Evolutionary conservation across 1,139 yeast species (phyloP).

Genomic region (Diutina scorzettiae): DNA sequence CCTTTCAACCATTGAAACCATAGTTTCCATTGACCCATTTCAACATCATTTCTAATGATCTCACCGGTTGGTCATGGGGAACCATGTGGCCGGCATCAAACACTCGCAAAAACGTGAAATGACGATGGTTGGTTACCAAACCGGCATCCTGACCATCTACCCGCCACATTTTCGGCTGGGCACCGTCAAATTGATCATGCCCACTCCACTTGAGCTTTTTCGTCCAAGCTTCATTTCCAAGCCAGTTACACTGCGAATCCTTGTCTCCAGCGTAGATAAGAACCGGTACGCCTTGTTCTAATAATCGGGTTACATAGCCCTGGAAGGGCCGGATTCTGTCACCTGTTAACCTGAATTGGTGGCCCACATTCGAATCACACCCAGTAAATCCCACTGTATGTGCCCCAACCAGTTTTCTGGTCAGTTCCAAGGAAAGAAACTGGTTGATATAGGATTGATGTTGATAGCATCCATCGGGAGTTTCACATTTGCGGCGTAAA

Average conservation of each 20-base stretch:
- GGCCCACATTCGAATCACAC: neutral
- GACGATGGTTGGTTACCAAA: neutral
- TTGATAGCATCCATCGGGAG: neutral
- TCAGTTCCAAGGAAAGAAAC: neutral
- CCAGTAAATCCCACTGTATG: neutral
- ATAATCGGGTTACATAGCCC: neutral
- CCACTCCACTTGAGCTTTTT: neutral
- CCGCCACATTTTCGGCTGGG: neutral
- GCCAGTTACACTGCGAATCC: neutral
- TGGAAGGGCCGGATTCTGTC: neutral
- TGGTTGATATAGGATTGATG: neutral
- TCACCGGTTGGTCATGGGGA: neutral
- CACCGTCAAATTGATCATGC: neutral
- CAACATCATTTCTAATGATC: neutral
- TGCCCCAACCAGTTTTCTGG: neutral
- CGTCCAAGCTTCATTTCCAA: conserved; percentile 5
- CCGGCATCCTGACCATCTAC: neutral
- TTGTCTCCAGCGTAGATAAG: conserved; percentile 4
- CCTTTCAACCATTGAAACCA: too few species aligned
- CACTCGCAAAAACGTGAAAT: conserved; percentile 1
- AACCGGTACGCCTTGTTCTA: neutral
- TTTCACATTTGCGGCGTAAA: neutral
- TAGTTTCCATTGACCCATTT: neutral
- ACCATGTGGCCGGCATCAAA: conserved; percentile 5
- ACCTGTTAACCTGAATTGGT: neutral